Base-by-base conservation (phyloP, 164 flowering plant species). In the Paratinospora sagittata region DNA sequence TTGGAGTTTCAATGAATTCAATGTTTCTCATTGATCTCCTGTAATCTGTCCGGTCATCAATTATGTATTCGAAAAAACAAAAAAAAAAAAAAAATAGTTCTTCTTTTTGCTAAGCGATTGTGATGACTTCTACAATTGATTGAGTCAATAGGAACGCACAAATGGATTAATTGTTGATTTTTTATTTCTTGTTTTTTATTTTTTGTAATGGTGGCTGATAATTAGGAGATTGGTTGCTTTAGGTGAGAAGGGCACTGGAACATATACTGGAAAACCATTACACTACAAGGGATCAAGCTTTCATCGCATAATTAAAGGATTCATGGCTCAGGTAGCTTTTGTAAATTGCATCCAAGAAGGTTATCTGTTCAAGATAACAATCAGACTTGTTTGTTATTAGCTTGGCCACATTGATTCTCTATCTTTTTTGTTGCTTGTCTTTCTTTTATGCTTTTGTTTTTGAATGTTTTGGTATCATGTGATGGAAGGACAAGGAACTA, bases 211-310 rank as follows among this genome's bases (percentile, higher is more conserved):
- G 26, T 41, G 14, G 67, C 71, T 80, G 57, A 66, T 63, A 55
- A 14, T 72, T 39, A 17, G 49, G 27, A 57, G 70, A 62, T 74
- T 16, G 73, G 67, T 27, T 71, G 41, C 27, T 83, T 73, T 68
- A 92, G 97, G 97, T 73, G 97, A 92, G 85, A 90, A 88, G 78
- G 97, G 95, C 55, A 74, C 78, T 70, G 97, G 97, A 45, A 65
- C 57, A 34, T 70, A 86, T 58, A 83, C 93, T 55, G 92, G 89
- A 66, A 88, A 89, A 72, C 89, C 89, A 76, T 78, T 91, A 62
- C 95, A 87, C 76, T 88, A 71, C 79, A 92, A 92, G 52, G 93
- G 95, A 69, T 74, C 90, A 41, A 63, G 58, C 67, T 84, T 92
- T 74, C 97, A 90, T 77, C 93, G 95, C 62, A 83, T 92, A 73